Conservation (phyloP, 192 early-diverging fungal genomes). For the Backusella liffmaniae region DNA sequence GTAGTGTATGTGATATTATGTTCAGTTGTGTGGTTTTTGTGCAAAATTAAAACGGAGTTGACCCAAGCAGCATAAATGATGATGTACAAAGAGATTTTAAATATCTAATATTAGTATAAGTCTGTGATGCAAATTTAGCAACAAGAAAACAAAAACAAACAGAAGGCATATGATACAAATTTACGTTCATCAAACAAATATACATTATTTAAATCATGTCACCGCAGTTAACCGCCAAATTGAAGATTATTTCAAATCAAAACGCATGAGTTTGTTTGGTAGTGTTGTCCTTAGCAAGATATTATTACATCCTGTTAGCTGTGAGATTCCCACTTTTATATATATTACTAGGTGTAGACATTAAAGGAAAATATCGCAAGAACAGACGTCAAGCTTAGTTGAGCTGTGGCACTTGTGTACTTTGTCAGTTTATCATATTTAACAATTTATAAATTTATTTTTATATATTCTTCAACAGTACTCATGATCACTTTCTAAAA, state of each 20-base stretch:
- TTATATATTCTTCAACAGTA: neutral
- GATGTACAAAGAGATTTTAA: neutral
- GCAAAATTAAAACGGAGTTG: neutral
- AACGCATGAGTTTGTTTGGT: too few relatives aligned
- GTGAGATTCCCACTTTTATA: too few relatives aligned
- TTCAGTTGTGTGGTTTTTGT: neutral
- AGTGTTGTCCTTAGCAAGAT: too few relatives aligned
- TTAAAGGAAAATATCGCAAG: neutral
- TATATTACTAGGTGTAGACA: too few relatives aligned
- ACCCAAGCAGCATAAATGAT: neutral
- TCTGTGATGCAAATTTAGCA: neutral
- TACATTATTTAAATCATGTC: neutral
- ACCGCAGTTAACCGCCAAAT: too few relatives aligned
- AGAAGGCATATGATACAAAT: neutral
- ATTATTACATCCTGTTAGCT: too few relatives aligned
- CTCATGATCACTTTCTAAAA: constrained; percentile 6
- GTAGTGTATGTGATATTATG: neutral
- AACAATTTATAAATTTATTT: neutral
- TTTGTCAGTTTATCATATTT: neutral
- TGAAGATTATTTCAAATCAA: too few relatives aligned
- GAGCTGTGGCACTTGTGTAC: neutral
- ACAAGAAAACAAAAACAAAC: neutral
- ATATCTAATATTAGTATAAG: neutral
- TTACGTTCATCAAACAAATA: neutral
- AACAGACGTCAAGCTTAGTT: neutral